These are phyloP conservation scores for Hevea brasiliensis DNA, from an alignment of 345 rosid genomes.

Conservation along the genomic window DNA sequence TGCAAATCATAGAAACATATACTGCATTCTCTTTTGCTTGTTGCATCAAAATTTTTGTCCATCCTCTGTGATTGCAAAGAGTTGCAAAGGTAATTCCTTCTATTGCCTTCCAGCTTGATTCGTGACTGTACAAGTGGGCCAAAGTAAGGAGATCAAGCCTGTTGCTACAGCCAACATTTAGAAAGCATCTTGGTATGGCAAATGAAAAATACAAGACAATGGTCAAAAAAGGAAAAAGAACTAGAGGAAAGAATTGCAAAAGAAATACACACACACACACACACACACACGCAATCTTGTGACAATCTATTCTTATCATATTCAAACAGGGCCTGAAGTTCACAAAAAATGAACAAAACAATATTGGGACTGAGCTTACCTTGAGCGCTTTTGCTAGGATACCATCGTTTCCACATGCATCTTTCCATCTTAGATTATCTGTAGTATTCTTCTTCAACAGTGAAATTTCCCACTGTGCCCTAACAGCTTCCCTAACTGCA, in stretches of 20 bases:
- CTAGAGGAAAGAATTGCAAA: neutral
- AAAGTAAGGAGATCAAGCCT: constrained; percentile 1
- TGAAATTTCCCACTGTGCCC: constrained; percentile 50
- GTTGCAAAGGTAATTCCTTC: constrained; percentile 49
- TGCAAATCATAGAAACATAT: constrained; percentile 60
- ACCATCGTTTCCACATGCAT: constrained; percentile 53
- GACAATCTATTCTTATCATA: neutral
- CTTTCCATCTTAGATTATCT: constrained; percentile 48
- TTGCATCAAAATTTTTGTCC: constrained; percentile 44
- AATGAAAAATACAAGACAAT: neutral
- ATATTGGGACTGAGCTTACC: constrained; percentile 36
- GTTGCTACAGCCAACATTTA: neutral
- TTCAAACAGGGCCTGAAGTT: constrained; percentile 1
- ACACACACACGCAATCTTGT: neutral
- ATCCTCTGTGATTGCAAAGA: constrained; percentile 42
- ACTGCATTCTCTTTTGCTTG: constrained; percentile 51
- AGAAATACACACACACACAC: neutral
- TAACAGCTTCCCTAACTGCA: constrained; percentile 62
- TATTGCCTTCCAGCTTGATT: constrained; percentile 45
- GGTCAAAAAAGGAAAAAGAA: neutral
- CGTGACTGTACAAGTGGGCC: constrained; percentile 41
- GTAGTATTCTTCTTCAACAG: constrained; percentile 38
- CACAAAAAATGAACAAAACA: neutral
- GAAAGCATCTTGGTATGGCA: neutral
- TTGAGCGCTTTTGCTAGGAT: constrained; percentile 54